Evolutionary conservation across 78 protist genomes (phyloP), one percentile per base, ranked within the genome.

Genomic region (Isochrysis galbana): DNA sequence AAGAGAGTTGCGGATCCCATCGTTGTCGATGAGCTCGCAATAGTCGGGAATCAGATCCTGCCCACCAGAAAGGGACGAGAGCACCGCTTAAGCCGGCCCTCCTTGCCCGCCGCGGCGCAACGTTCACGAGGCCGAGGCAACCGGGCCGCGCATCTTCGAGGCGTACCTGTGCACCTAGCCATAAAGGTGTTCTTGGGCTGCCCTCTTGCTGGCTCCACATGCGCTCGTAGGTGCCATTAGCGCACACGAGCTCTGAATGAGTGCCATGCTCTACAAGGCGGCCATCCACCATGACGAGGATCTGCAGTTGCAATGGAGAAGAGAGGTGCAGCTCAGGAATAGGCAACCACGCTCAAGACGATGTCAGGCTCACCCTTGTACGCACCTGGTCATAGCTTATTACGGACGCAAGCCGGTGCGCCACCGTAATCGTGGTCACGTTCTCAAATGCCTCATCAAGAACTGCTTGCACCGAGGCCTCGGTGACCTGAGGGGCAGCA

Each of bases 351-450:
- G 5, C 26, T 69, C 36, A 93, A 77, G 25, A 98, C 97, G 39
- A 94, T 91, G 10, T 5, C 77, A 14, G 11, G 36, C 26, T 23
- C 14, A 69, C 11, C 14, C 10, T 69, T 23, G 78, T 96, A 96
- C 46, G 89, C 36, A n/a, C 77, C 36, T 19, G 46, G 89, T 97
- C 98, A 0, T 97, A 95, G 78, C 97, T 95, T 7, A 61, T 94
- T 39, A 97, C 87, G 32, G 98, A 95, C 21, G 93, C 54, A 29
- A 98, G 95, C 51, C 98, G 39, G 84, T 98, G 99, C 22, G 99
- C 98, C 44, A 98, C 93, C 91, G 94, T 87, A 19, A 97, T 32
- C 32, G 95, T 88, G 0, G 98, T 97, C 34, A 93, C 36, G 51
- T 92, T 89, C 44, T 80, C 54, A 42, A 74, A 47, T 26, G 95